Evolutionary conservation across 495 filamentous ascomycete genomes (phyloP).

Genomic region (Terfezia boudieri): DNA sequence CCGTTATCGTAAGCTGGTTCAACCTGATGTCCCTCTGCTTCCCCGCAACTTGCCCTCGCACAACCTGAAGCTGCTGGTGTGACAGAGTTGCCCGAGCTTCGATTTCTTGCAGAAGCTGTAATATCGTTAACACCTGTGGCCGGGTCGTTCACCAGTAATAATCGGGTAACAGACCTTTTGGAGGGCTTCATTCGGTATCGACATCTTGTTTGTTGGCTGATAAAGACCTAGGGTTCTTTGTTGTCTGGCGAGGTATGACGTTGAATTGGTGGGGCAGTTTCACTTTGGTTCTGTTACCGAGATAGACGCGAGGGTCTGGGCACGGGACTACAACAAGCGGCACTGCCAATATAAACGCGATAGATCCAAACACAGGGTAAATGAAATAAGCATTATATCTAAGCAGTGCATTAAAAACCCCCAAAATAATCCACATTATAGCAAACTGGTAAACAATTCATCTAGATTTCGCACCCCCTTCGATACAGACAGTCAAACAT

Average conservation of each 20-base stretch:
- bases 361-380: no score
- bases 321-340: no score
- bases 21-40: constrained; percentile 81
- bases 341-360: no score
- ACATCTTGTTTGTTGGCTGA: constrained; percentile 35
- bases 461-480: neutral
- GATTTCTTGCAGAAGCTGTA: constrained; percentile 77
- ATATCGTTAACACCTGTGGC: constrained; percentile 1
- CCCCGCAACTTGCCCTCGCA: constrained; percentile 59
- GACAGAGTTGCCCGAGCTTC: constrained; percentile 68
- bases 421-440: no score
- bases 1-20: constrained; percentile 65
- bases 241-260: no score
- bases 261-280: no score
- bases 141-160: neutral
- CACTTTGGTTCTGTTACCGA: no score
- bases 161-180: constrained; percentile 43
- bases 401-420: no score
- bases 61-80: constrained; percentile 77
- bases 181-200: constrained; percentile 84
- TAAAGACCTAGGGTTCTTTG: no score
- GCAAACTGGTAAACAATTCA: no score
- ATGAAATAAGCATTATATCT: no score
- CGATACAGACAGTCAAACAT: neutral
- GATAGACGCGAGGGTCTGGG: no score